phyloP scores from a whole-genome alignment of 2,329 filamentous ascomycete species.

The Penicillium sp. region DNA sequence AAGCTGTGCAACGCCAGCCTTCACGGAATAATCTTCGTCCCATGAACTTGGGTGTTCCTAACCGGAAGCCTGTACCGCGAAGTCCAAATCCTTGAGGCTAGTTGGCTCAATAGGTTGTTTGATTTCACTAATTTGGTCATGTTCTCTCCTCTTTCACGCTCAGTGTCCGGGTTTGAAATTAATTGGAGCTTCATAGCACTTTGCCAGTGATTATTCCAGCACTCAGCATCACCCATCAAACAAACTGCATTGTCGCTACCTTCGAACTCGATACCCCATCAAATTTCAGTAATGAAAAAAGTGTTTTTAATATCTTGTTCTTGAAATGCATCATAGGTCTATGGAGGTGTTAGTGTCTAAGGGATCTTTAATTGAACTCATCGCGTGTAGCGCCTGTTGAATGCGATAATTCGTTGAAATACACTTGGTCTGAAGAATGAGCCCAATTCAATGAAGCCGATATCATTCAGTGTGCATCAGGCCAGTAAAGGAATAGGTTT shows the following conservation, averaged over 20 bases:
- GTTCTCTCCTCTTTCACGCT: background rate
- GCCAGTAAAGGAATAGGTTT: no score
- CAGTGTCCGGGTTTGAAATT: background rate
- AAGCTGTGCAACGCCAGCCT: constrained; percentile 20
- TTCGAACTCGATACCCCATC: constrained; percentile 4
- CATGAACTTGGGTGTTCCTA: constrained; percentile 41
- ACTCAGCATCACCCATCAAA: background rate
- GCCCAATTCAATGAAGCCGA: background rate
- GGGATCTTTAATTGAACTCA: background rate
- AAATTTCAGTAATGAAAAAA: background rate
- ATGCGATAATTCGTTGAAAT: background rate
- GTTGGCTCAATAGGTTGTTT: background rate
- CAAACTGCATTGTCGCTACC: background rate
- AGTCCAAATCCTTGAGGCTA: constrained; percentile 12
- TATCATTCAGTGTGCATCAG: background rate
- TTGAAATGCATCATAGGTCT: background rate
- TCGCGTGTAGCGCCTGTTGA: background rate
- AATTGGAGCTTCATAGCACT: background rate
- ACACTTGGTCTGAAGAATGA: background rate
- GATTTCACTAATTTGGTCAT: background rate
- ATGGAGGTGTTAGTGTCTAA: background rate
- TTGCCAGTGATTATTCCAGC: background rate
- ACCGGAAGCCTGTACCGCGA: constrained; percentile 40
- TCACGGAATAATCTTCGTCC: constrained; percentile 28
- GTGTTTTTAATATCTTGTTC: background rate